A percentile compares a stretch with the other conserved stretches of the same genome.
Conservation (phyloP, 1,284 basidiomycete genomes). For the Fereydounia khargensis region DNA sequence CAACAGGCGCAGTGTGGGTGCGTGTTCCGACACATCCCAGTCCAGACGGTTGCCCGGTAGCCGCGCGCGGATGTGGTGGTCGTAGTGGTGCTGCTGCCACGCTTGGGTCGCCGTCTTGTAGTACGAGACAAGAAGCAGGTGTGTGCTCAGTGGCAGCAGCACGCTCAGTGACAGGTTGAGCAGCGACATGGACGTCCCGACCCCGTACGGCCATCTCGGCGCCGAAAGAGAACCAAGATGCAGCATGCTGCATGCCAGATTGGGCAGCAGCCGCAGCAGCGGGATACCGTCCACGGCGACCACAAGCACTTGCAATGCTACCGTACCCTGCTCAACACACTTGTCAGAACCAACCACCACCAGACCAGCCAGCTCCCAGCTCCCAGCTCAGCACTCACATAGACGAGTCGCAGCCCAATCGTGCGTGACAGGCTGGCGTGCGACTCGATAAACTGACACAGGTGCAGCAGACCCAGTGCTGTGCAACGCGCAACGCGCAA, state of each 20-base stretch:
- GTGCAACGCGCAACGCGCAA: too few species aligned
- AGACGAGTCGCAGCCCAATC: slow-evolving; percentile 9
- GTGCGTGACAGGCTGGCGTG: slow-evolving; percentile 14
- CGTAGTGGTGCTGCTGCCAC: slow-evolving; percentile 27
- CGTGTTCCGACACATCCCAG: slow-evolving; percentile 15
- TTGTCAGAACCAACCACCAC: not conserved
- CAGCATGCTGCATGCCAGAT: not conserved
- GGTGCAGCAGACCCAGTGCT: slow-evolving; percentile 20
- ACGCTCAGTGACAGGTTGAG: too few species aligned
- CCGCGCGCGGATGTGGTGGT: slow-evolving; percentile 11
- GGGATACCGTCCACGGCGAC: slow-evolving; percentile 10
- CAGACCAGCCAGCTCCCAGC: too few species aligned
- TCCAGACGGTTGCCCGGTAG: slow-evolving; percentile 21
- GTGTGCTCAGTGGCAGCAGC: too few species aligned
- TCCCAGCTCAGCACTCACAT: not conserved
- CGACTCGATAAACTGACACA: slow-evolving; percentile 24
- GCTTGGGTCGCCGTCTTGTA: too few species aligned
- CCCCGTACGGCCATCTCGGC: slow-evolving; percentile 9
- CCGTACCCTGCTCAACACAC: not conserved
- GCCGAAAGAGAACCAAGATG: slow-evolving; percentile 9
- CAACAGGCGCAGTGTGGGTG: slow-evolving; percentile 8
- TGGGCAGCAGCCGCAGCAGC: slow-evolving; percentile 10
- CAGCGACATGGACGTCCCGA: slow-evolving; percentile 1
- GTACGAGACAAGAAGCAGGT: slow-evolving; percentile 5
- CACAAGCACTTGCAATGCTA: slow-evolving; percentile 1